Evolutionary conservation across 2,329 filamentous ascomycete genomes (phyloP).

Genomic region (Amauroascus verrucosus): DNA sequence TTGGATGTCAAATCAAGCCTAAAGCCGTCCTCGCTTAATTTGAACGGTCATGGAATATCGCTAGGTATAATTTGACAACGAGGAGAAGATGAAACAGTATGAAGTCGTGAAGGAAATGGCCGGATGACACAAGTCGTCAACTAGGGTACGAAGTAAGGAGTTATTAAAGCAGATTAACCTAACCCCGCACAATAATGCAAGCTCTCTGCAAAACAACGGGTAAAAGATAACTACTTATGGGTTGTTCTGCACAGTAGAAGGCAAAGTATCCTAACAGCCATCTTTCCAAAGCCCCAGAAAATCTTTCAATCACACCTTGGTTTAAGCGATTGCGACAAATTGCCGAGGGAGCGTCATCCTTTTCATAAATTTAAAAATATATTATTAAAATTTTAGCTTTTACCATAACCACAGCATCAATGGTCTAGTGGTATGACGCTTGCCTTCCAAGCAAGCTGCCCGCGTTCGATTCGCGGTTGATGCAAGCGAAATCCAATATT

Average conservation of each 20-base stretch:
- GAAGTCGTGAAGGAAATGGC: neutral
- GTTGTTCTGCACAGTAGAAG: neutral
- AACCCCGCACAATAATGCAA: no score
- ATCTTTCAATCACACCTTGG: no score
- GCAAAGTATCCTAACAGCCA: neutral
- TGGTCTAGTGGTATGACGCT: conserved; percentile 13
- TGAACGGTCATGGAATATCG: neutral
- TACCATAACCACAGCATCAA: conserved; percentile 4
- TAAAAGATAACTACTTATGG: neutral
- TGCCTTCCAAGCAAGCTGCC: conserved; percentile 14
- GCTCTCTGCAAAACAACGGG: neutral
- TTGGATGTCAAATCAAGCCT: neutral
- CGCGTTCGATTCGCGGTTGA: conserved; percentile 12
- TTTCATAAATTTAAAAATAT: no score
- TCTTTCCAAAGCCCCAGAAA: no score
- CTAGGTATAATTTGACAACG: neutral
- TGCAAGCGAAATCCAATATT: neutral
- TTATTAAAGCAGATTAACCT: no score
- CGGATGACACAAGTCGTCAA: neutral
- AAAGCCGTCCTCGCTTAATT: neutral
- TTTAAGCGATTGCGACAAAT: no score
- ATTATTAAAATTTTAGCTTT: no score
- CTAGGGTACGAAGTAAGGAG: neutral
- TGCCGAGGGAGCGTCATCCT: neutral
- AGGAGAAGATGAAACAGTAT: neutral